Evolutionary conservation across 768 basidiomycete species (phyloP), one percentile per base, ranked within the genome.

Genomic region (Flagelloscypha sp.): DNA sequence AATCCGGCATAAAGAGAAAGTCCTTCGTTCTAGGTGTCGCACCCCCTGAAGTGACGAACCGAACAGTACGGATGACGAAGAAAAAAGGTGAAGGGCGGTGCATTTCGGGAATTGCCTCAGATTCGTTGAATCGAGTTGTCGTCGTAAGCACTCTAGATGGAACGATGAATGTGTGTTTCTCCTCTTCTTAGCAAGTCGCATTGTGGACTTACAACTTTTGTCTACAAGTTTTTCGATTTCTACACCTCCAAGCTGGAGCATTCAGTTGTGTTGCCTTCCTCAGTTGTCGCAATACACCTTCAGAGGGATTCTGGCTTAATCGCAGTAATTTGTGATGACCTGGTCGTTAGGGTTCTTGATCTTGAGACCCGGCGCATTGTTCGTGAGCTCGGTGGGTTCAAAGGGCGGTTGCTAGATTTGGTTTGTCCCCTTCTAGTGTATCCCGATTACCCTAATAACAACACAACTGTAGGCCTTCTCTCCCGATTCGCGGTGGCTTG

Each of bases 161-260:
- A 21, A 85, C 80, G 4, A 56, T 97, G 34, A 88, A 89, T 51
- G 94, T 93, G 48, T 37, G 84, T 68, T 21, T 35, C 9, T 20
- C 28, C 5, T 23, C 19, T 23, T 33, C n/a, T 17, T 28, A 20
- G 21, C 4, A 13, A 33, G 15, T 35, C 10, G 3, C 25, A 12
- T 37, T 9, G 20, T 21, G 15, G 23, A 15, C 29, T 28, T 28
- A 46, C 27, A 42, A 33, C 18, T 36, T 31, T 43, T 24, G 35
- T 9, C 12, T 5, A 4, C 47, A 99, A n/a, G 93, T 97, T 97
- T 63, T 99, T 98, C 48, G 85, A 98, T 54, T 98, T 99, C 58
- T 88, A 94, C 49, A 79, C 82, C 3, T 76, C 86, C 7, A 76
- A 76, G 48, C 62, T 89, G 39, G 73, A 83, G 40, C 60, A 81